Conservation (phyloP, 352 stramenopile species). For the Phytophthora melonis region DNA sequence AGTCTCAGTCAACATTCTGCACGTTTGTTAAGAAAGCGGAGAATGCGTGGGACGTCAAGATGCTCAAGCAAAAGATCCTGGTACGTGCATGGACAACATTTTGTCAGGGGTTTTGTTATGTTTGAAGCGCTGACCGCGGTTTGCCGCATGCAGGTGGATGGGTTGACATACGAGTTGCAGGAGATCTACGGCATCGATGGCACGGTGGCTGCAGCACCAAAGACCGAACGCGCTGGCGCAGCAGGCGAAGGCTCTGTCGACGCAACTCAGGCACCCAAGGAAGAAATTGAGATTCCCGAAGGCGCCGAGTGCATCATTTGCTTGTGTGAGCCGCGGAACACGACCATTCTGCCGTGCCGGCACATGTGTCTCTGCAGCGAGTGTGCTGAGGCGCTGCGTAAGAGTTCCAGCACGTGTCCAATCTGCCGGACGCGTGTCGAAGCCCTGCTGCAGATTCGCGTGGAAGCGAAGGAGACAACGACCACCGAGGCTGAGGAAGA, state of each 20-base stretch:
- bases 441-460: conserved; percentile 81
- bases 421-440: conserved; percentile 85
- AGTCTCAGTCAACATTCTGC: conserved; percentile 86
- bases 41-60: conserved; percentile 65
- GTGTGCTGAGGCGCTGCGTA: conserved; percentile 79
- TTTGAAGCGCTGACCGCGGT: conserved; percentile 9
- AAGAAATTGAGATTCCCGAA: conserved; percentile 79
- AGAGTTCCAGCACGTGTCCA: conserved; percentile 78
- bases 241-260: conserved; percentile 41
- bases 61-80: conserved; percentile 88
- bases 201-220: conserved; percentile 57
- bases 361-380: conserved; percentile 90
- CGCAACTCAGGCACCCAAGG: conserved; percentile 29
- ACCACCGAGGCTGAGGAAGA: conserved; percentile 31
- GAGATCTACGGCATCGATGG: conserved; percentile 91
- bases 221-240: conserved; percentile 38
- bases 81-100: conserved; percentile 22
- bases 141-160: conserved; percentile 55
- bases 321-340: conserved; percentile 83
- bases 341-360: conserved; percentile 83
- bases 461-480: conserved; percentile 55
- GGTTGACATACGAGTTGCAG: conserved; percentile 86
- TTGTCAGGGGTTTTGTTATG: not conserved
- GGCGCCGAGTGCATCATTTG: conserved; percentile 90
- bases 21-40: conserved; percentile 66